phyloP scores from a whole-genome alignment of 495 filamentous ascomycete genomes.

The Hamigera avellanea region DNA sequence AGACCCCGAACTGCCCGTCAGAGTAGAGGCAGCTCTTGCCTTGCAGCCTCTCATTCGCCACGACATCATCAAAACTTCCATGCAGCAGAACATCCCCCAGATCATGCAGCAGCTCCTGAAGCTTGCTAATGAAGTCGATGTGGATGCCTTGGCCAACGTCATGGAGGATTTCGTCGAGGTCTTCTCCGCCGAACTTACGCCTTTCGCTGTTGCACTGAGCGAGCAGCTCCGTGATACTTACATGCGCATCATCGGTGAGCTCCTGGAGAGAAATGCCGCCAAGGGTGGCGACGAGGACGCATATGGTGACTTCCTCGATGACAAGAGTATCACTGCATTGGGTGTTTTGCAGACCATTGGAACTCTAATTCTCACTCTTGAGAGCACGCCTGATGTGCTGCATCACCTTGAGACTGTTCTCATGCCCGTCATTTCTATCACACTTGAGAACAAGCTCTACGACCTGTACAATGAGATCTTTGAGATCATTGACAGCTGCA shows the following conservation, averaged over 20 bases:
- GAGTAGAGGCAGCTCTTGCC: conserved; percentile 89
- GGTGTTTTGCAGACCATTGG: conserved; percentile 97
- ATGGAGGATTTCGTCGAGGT: conserved; percentile 99
- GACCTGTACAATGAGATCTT: conserved; percentile 97
- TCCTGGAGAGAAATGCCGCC: conserved; percentile 68
- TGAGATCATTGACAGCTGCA: conserved; percentile 98
- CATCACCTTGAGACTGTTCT: conserved; percentile 87
- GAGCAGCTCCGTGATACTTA: conserved; percentile 97
- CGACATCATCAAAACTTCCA: conserved; percentile 80
- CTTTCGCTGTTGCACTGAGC: conserved; percentile 94
- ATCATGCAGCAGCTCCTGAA: conserved; percentile 99
- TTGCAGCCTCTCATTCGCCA: conserved; percentile 92
- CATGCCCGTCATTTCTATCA: conserved; percentile 94
- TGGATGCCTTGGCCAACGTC: conserved; percentile 92
- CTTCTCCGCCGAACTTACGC: conserved; percentile 88
- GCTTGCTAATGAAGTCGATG: conserved; percentile 89
- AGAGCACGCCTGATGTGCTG: conserved; percentile 92
- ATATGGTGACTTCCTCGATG: conserved; percentile 85
- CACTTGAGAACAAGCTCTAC: conserved; percentile 93
- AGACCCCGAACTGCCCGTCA: conserved; percentile 77
- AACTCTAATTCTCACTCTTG: conserved; percentile 88
- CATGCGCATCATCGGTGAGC: conserved; percentile 81
- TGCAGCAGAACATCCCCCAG: conserved; percentile 97
- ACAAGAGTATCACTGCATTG: conserved; percentile 95
- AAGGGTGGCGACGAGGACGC: conserved; percentile 65